Percentiles rank a stretch among this genome's conserved stretches.
These are phyloP conservation scores for Herpetomonas muscarum DNA, from an alignment of 208 protist genomes.

Conservation along the genomic window DNA sequence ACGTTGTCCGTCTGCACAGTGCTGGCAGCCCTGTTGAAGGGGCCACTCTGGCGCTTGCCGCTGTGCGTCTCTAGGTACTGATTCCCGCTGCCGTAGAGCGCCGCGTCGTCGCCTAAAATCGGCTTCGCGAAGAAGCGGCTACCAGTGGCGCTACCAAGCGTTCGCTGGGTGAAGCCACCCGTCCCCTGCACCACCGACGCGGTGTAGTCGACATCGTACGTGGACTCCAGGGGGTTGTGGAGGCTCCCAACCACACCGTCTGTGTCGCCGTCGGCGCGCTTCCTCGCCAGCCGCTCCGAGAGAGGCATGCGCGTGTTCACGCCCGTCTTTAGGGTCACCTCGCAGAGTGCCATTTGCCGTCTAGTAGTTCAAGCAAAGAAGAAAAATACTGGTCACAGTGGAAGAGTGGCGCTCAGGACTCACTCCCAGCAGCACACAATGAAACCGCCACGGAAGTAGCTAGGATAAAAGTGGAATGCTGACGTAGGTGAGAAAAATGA, in stretches of 20 bases:
- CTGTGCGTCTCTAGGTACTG: no score
- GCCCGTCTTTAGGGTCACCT: conserved; percentile 60
- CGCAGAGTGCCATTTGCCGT: conserved; percentile 8
- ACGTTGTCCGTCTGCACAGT: no score
- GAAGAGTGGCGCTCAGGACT: conserved; percentile 5
- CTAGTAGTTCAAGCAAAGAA: conserved; percentile 5
- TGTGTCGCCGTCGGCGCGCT: conserved; percentile 7
- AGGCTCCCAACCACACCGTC: conserved; percentile 16
- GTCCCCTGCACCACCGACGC: conserved; percentile 5
- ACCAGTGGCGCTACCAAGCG: not conserved
- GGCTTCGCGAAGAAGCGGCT: conserved; percentile 1
- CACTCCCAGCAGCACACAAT: no score
- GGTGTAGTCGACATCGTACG: conserved; percentile 61
- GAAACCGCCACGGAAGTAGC: no score
- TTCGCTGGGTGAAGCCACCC: conserved; percentile 1
- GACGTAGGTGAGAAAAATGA: no score
- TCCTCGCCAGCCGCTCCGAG: conserved; percentile 42
- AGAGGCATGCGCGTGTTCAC: conserved; percentile 72
- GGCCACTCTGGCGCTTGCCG: no score
- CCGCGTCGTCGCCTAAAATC: not conserved
- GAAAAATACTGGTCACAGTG: not conserved
- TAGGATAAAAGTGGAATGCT: no score
- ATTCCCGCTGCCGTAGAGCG: not conserved
- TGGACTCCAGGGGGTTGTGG: conserved; percentile 59
- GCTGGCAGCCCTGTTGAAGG: no score